A percentile compares a stretch with the other conserved stretches of the same genome.
Conservation (phyloP, 345 rosid species). For the Streptanthus diversifolius region DNA sequence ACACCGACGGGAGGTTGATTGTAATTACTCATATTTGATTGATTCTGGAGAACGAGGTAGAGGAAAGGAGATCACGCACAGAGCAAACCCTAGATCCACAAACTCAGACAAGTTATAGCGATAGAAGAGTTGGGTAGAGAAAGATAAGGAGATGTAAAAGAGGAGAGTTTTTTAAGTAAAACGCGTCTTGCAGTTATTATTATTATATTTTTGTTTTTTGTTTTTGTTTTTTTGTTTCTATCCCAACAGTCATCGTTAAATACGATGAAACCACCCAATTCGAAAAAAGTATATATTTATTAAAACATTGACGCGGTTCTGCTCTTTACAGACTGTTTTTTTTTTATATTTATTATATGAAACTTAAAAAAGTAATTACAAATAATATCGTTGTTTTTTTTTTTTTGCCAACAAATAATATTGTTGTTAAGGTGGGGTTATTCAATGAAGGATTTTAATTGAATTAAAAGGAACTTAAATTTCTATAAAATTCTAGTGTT, state of each 20-base stretch:
- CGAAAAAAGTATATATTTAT: too few relatives aligned
- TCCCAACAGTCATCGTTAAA: not conserved
- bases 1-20: slow-evolving; percentile 88
- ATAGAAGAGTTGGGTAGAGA: not conserved
- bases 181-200: slow-evolving; percentile 30
- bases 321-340: not conserved
- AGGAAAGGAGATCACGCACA: too few relatives aligned
- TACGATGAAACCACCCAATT: slow-evolving; percentile 1
- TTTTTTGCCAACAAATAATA: too few relatives aligned
- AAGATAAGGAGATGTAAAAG: not conserved
- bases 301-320: not conserved
- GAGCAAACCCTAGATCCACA: slow-evolving; percentile 23
- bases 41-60: too few relatives aligned
- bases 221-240: not conserved
- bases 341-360: not conserved
- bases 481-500: too few relatives aligned
- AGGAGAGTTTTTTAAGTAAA: slow-evolving; percentile 12
- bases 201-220: not conserved
- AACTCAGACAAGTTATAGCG: slow-evolving; percentile 3
- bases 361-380: not conserved
- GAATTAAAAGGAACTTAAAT: too few relatives aligned
- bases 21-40: slow-evolving; percentile 93
- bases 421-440: too few relatives aligned
- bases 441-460: too few relatives aligned
- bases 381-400: too few relatives aligned